Conservation (phyloP, 352 stramenopile genomes). For the Nothophytophthora sp. region DNA sequence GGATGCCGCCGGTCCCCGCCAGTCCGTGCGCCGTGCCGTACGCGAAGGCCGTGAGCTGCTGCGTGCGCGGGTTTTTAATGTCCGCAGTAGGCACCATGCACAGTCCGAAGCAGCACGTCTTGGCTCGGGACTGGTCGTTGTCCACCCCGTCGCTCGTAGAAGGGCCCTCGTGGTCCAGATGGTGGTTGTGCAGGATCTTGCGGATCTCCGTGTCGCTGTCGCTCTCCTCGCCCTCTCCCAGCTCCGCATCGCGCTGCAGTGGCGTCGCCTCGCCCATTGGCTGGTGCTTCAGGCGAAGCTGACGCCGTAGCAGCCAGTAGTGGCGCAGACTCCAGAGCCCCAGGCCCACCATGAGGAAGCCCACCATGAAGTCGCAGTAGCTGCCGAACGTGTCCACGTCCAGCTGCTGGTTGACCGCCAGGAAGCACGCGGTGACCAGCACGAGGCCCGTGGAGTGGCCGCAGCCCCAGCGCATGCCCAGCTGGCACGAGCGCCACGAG, state of each 20-base stretch:
- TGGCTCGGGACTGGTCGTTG: slow-evolving; percentile 1
- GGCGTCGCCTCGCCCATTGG: slow-evolving; percentile 32
- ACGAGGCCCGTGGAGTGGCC: slow-evolving; percentile 86
- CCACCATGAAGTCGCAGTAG: slow-evolving; percentile 73
- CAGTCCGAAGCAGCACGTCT: slow-evolving; percentile 43
- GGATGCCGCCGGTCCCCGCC: slow-evolving; percentile 60
- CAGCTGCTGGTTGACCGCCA: slow-evolving; percentile 48
- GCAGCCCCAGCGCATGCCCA: slow-evolving; percentile 89
- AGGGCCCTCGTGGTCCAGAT: slow-evolving; percentile 32
- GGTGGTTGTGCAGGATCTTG: slow-evolving; percentile 39
- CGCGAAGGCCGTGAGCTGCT: slow-evolving; percentile 71
- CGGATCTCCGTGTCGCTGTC: slow-evolving; percentile 31
- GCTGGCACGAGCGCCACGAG: slow-evolving; percentile 68
- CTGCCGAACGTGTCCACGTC: slow-evolving; percentile 52
- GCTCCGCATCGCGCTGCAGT: slow-evolving; percentile 17
- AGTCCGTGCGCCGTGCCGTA: slow-evolving; percentile 90
- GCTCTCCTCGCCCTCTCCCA: slow-evolving; percentile 7
- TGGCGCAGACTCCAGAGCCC: slow-evolving; percentile 58
- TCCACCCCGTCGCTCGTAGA: slow-evolving; percentile 1
- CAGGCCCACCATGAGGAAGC: slow-evolving; percentile 70
- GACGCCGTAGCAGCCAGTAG: slow-evolving; percentile 41
- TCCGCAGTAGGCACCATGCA: slow-evolving; percentile 24
- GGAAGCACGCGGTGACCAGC: slow-evolving; percentile 59
- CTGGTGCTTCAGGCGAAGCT: slow-evolving; percentile 23
- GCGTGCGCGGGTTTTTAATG: slow-evolving; percentile 59